A percentile compares a stretch with the other conserved stretches of the same genome.
phyloP scores from a whole-genome alignment of 306 rosid genomes.

The Luffa aegyptiaca region DNA sequence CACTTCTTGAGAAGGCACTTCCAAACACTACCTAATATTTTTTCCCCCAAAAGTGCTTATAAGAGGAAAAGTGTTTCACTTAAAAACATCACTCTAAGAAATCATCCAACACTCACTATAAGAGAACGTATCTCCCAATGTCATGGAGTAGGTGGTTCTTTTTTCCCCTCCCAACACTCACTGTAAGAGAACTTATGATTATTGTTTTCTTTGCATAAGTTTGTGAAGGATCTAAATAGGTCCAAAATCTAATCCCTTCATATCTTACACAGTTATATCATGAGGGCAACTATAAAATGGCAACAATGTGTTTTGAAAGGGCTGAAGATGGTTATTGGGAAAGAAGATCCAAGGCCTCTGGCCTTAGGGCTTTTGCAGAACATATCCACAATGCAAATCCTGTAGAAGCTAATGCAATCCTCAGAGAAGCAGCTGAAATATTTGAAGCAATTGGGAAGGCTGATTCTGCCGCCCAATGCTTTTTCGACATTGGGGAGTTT shows the following conservation, averaged over 20 bases:
- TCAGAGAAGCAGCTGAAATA: slow-evolving; percentile 68
- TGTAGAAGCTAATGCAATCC: slow-evolving; percentile 37
- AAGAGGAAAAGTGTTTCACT: no score
- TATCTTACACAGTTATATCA: slow-evolving; percentile 35
- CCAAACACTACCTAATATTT: no score
- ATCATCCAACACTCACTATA: no score
- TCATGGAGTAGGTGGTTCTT: no score
- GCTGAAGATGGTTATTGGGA: slow-evolving; percentile 71
- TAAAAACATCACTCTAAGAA: no score
- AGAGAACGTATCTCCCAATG: neutral
- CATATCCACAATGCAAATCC: slow-evolving; percentile 29
- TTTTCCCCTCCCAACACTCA: no score
- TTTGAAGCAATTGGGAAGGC: slow-evolving; percentile 53
- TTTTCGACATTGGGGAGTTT: slow-evolving; percentile 49
- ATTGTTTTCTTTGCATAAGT: neutral
- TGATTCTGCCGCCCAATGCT: slow-evolving; percentile 59
- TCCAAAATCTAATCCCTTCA: neutral
- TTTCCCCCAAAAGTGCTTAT: no score
- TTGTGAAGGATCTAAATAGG: neutral
- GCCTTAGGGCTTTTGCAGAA: slow-evolving; percentile 46
- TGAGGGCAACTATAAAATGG: slow-evolving; percentile 57
- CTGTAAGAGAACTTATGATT: no score
- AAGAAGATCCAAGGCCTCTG: slow-evolving; percentile 55
- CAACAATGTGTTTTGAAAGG: slow-evolving; percentile 70
- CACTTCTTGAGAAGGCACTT: no score